A percentile compares a stretch with the other conserved stretches of the same genome.
phyloP scores from a whole-genome alignment of 345 rosid genomes.

The Gossypium stocksii region DNA sequence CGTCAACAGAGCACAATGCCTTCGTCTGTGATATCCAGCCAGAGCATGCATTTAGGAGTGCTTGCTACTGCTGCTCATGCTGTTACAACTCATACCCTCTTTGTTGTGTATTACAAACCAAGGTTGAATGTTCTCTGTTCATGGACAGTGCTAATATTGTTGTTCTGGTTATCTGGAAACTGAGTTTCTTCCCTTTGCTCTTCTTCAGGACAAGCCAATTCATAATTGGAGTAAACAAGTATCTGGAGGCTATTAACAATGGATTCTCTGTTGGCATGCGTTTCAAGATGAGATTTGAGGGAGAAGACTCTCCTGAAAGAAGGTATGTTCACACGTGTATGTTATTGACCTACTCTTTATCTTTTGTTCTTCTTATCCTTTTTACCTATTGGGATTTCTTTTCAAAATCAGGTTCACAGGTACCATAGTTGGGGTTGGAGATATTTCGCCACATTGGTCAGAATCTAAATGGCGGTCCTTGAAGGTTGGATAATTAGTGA shows the following conservation, averaged over 20 bases:
- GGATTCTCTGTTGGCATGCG: constrained; percentile 55
- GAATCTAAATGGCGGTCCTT: constrained; percentile 70
- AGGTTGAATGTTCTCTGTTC: constrained; percentile 34
- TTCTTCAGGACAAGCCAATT: constrained; percentile 60
- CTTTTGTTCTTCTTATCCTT: background rate
- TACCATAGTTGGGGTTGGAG: constrained; percentile 60
- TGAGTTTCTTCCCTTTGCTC: background rate
- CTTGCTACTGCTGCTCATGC: constrained; percentile 84
- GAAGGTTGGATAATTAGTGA: constrained; percentile 41
- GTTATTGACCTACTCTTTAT: background rate
- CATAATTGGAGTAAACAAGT: constrained; percentile 56
- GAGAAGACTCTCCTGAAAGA: constrained; percentile 70
- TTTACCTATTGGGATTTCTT: background rate
- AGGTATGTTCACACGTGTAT: constrained; percentile 26
- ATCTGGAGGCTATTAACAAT: constrained; percentile 39
- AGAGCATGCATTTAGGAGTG: constrained; percentile 82
- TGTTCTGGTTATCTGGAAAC: background rate
- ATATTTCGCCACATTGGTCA: constrained; percentile 56
- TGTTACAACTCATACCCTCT: constrained; percentile 46
- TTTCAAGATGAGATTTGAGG: constrained; percentile 79
- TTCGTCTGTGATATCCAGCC: constrained; percentile 67
- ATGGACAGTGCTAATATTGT: too few species aligned
- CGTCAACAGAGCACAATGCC: constrained; percentile 48
- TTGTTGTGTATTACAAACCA: constrained; percentile 72
- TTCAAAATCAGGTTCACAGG: constrained; percentile 50